These are phyloP conservation scores for Dipteronia sinensis DNA, from an alignment of 345 rosid species.

Conservation along the genomic window DNA sequence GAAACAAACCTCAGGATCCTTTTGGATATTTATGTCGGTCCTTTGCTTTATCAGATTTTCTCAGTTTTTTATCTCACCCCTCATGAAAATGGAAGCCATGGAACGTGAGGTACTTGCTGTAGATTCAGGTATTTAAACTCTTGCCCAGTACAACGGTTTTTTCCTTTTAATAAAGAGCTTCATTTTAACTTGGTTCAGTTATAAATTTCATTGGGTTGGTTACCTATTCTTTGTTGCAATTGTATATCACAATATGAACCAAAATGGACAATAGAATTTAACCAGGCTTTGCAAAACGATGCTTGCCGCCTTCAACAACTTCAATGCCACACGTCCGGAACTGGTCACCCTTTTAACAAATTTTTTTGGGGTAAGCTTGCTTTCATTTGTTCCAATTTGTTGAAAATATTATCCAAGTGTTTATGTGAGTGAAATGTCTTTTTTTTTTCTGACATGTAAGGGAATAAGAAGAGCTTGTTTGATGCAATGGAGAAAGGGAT, in stretches of 20 bases:
- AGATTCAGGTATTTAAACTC: slow-evolving; percentile 72
- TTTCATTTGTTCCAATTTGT: slow-evolving; percentile 24
- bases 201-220: slow-evolving; percentile 14
- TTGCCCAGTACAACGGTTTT: slow-evolving; percentile 13
- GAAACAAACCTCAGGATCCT: neutral
- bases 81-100: slow-evolving; percentile 91
- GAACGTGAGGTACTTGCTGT: slow-evolving; percentile 96
- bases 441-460: slow-evolving; percentile 44
- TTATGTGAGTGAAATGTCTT: slow-evolving; percentile 18
- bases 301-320: slow-evolving; percentile 91
- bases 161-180: neutral
- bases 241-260: slow-evolving; percentile 16
- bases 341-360: slow-evolving; percentile 74
- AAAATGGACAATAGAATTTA: slow-evolving; percentile 66
- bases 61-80: slow-evolving; percentile 97
- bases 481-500: slow-evolving; percentile 88
- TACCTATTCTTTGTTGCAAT: slow-evolving; percentile 21
- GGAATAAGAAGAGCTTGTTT: slow-evolving; percentile 88
- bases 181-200: neutral
- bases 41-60: slow-evolving; percentile 71
- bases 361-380: slow-evolving; percentile 84
- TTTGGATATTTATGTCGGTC: slow-evolving; percentile 25
- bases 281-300: slow-evolving; percentile 94
- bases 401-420: slow-evolving; percentile 18
- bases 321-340: slow-evolving; percentile 79